These are phyloP conservation scores for Thelonectria blattea DNA, from an alignment of 2,329 filamentous ascomycete species.

Conservation along the genomic window DNA sequence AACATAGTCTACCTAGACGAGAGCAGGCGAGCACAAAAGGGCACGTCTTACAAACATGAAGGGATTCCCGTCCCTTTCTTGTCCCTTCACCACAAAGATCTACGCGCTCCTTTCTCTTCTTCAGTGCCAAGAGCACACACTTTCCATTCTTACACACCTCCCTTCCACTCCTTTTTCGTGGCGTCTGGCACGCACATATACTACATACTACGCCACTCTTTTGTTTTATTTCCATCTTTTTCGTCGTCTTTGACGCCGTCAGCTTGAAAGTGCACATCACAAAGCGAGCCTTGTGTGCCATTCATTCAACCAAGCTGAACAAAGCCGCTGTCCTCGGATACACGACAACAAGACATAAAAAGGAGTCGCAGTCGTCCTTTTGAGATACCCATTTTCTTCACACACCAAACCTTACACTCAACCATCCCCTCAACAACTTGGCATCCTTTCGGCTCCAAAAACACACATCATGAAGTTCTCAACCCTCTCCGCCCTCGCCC, in stretches of 20 bases:
- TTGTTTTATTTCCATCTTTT: neutral
- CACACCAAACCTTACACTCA: no score
- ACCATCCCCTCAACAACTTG: neutral
- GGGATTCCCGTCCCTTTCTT: neutral
- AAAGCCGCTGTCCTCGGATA: neutral
- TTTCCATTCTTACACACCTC: neutral
- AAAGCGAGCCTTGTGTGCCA: neutral
- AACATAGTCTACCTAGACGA: neutral
- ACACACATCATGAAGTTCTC: slow-evolving; percentile 33
- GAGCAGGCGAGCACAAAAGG: neutral
- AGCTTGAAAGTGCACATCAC: slow-evolving; percentile 8
- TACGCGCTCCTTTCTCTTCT: neutral
- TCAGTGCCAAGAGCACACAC: slow-evolving; percentile 9
- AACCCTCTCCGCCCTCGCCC: slow-evolving; percentile 23
- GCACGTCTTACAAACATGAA: neutral
- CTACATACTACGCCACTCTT: neutral
- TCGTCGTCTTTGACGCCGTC: neutral
- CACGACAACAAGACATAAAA: neutral
- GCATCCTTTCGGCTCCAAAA: neutral
- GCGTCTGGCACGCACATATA: slow-evolving; percentile 14
- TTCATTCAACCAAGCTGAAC: neutral
- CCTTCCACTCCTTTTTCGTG: neutral
- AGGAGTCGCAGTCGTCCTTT: neutral
- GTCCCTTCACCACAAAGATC: neutral
- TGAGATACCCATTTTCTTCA: slow-evolving; percentile 7